Conservation (phyloP, 169 alveolate genomes). For the Plasmodium yoelii region DNA sequence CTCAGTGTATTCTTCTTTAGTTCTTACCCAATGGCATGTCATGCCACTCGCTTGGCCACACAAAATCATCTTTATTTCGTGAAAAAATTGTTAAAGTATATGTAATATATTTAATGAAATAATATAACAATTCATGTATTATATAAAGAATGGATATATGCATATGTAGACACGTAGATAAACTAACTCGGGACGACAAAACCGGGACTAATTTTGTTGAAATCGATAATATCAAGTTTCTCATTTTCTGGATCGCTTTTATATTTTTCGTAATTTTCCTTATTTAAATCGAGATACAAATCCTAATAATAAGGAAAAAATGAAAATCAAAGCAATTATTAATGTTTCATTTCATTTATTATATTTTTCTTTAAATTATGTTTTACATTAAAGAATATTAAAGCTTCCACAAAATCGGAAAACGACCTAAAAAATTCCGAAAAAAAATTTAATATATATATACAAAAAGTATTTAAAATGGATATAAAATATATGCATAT, state of each 20-base stretch:
- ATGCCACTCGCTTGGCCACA: conserved; percentile 64
- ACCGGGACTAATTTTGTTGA: conserved; percentile 14
- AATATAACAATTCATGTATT: neutral
- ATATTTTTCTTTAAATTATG: neutral
- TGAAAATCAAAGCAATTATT: neutral
- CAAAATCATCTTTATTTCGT: conserved; percentile 14
- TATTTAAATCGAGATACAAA: conserved; percentile 40
- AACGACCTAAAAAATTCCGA: conserved; percentile 30
- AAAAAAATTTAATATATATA: neutral
- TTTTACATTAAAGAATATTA: conserved; percentile 47
- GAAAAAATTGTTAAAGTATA: neutral
- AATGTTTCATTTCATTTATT: neutral
- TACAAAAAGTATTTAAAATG: neutral
- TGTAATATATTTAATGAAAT: neutral
- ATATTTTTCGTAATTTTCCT: conserved; percentile 34
- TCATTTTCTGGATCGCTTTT: conserved; percentile 14
- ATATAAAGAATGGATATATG: neutral
- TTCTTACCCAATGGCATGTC: conserved; percentile 64
- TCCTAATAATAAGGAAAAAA: conserved; percentile 18
- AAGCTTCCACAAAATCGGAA: conserved; percentile 70
- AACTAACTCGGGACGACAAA: conserved; percentile 60
- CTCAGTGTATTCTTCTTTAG: neutral
- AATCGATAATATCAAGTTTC: conserved; percentile 29
- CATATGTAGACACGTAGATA: neutral
- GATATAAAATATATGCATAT: no score